Base-by-base conservation (phyloP, 495 filamentous ascomycete species). In the Penicillium longicatenatum region DNA sequence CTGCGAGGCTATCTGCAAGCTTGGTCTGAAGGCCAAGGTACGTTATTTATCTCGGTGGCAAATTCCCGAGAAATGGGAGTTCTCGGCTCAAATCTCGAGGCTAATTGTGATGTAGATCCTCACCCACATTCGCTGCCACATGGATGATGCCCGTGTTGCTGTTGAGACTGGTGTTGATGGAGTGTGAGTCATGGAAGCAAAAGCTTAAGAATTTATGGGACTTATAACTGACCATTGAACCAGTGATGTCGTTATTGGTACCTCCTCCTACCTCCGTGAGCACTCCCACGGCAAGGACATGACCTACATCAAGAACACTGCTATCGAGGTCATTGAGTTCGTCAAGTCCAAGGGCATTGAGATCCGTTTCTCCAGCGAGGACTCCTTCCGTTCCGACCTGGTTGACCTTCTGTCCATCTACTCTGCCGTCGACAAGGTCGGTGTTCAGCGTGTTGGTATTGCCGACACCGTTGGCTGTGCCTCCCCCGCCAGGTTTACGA, bases 231-330 rank as follows among this genome's bases (percentile, higher is more conserved):
- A 75, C 54, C 51, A 30, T 30, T 44, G 4, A 51, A n/a, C 55
- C 7, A 85, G 83, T 52, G 92, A 96, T 71, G 88, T 97, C 61
- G 92, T 96, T 66, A 98, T 98, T 72, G 93, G 93, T 57, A 97
- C 93, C 4, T 93, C 89, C 10, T 91, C 87, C 55, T 92, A 91
- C 75, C 85, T 98, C 61, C 87, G 90, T 61, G 91, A 97, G 71
- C 89, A 98, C 81, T 90, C 86, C 56, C 91, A 96, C 74, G 92
- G 93, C 67, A 98, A 97, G 82, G 88, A 91, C 67, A 96, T 97
- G 87, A 86, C 86, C 58, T 90, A 89, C 73, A 97, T 97, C 62
- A 89, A 86, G 75, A 91, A 93, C 82, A 83, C 89, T 48, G 93
- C 93, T 37, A 86, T 97, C 58, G 92, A 97, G 74, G 93, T 98